These are phyloP conservation scores for Boletus speciosus DNA, from an alignment of 768 basidiomycete genomes.

Conservation along the genomic window DNA sequence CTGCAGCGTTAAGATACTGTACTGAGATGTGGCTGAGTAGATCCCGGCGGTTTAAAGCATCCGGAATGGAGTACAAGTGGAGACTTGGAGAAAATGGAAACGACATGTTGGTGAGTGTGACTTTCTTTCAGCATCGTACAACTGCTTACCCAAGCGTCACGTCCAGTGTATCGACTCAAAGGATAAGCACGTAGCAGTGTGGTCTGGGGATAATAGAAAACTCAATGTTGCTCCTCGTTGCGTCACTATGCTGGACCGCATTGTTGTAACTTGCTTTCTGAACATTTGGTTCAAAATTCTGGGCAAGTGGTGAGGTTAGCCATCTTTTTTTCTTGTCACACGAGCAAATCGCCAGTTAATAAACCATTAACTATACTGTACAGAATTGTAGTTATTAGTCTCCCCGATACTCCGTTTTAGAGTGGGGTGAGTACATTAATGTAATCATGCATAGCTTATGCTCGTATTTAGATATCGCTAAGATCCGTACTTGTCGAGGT, in stretches of 20 bases:
- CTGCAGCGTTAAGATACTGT: not conserved
- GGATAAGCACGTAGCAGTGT: constrained; percentile 45
- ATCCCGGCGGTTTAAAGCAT: constrained; percentile 53
- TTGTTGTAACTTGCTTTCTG: constrained; percentile 53
- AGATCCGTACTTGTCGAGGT: not conserved
- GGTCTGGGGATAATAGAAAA: constrained; percentile 38
- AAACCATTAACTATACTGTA: constrained; percentile 7
- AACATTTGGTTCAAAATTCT: constrained; percentile 48
- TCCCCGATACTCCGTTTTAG: not conserved
- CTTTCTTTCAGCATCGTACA: not conserved
- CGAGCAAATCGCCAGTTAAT: not conserved
- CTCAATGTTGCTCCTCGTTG: constrained; percentile 42
- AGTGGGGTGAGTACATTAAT: constrained; percentile 1
- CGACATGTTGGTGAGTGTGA: constrained; percentile 44
- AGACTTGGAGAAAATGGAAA: constrained; percentile 42
- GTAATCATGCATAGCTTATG: constrained; percentile 21
- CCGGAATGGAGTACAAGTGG: constrained; percentile 54
- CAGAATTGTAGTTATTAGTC: not conserved
- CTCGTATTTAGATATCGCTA: constrained; percentile 9
- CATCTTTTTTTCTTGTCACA: not conserved
- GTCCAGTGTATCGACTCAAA: constrained; percentile 48
- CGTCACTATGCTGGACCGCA: constrained; percentile 42
- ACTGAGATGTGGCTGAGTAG: constrained; percentile 27
- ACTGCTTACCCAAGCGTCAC: not conserved
- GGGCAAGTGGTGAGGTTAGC: constrained; percentile 39